Evolutionary conservation across 129 eudicot genomes (phyloP), one percentile per base, ranked within the genome.

Genomic region (Deinandra increscens): DNA sequence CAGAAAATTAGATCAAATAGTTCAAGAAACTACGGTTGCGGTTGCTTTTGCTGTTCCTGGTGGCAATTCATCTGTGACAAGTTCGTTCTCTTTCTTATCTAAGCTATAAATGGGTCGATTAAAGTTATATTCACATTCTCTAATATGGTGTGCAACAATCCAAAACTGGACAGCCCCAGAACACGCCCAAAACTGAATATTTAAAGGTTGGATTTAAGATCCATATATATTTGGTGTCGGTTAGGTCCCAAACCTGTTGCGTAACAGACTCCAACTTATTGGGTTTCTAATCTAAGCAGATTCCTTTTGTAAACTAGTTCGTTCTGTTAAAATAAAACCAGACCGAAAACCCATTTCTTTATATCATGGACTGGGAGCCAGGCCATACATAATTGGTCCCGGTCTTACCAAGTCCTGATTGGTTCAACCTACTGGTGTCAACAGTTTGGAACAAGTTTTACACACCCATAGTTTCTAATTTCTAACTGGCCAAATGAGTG

Each of bases 11-110:
- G 71, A 37, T 15, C 58, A 10, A 37, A 9, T 2, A 37, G 15
- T 14, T 60, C 58, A 0, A 44, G 48, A 60, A 49, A 13, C 58
- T 76, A 71, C 29, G 45, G n/a, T n/a, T n/a, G n/a, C n/a, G n/a
- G 48, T 45, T 72, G 20, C 29, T 45, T 75, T 60, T 60, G 12
- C 37, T 76, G 80, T 60, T 50, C 65, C 1, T 69, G 75, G 38
- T 60, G 70, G 81, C 46, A 31, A n/a, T 62, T 44, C 49, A 18
- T 77, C 50, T 48, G 12, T 3, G 65, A 77, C 71, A 77, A 71
- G 81, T 77, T 63, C 15, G 19, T 70, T 37, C 62, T 48, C 31
- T 46, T 71, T 29, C 76, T 33, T 9, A 0, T 69, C 44, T 20
- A 31, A 15, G 3, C 26, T 26, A 26, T 0, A 4, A 56, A 23